Conservation (phyloP, 1,139 yeast genomes). For the Wickerhamiella pararugosa region DNA sequence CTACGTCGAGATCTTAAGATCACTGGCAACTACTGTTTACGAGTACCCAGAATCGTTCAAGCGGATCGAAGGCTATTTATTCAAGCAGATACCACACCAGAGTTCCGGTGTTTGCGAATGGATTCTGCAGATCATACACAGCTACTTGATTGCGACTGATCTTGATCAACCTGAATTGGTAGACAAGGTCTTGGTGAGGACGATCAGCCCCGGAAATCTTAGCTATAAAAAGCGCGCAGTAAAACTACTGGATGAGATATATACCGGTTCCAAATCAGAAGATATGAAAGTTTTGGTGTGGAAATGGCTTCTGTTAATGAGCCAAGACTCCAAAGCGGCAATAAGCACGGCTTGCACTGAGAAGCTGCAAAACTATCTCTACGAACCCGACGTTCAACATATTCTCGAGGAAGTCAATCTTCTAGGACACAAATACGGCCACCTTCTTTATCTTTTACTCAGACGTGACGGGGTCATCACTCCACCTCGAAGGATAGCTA, state of each 20-base stretch:
- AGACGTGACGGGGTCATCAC: not conserved
- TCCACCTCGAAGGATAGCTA: not conserved
- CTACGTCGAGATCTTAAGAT: slow-evolving; percentile 7
- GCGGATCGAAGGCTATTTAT: not conserved
- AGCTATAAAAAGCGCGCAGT: slow-evolving; percentile 8
- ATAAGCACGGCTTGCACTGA: slow-evolving; percentile 1
- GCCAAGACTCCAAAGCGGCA: slow-evolving; percentile 5
- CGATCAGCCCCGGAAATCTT: slow-evolving; percentile 4
- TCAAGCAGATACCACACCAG: slow-evolving; percentile 1
- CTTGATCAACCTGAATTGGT: not conserved
- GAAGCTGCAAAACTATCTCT: not conserved
- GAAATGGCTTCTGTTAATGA: slow-evolving; percentile 5
- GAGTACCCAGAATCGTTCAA: slow-evolving; percentile 5
- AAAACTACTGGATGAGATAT: slow-evolving; percentile 1
- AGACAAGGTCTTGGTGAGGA: not conserved
- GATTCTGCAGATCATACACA: slow-evolving; percentile 4
- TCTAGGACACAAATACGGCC: not conserved
- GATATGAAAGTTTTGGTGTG: slow-evolving; percentile 3
- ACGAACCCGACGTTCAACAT: not conserved
- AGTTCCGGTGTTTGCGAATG: slow-evolving; percentile 7
- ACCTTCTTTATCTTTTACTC: not conserved
- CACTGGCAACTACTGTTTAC: slow-evolving; percentile 4
- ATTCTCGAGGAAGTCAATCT: not conserved
- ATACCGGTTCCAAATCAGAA: not conserved
- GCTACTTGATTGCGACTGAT: slow-evolving; percentile 3